A percentile compares a stretch with the other conserved stretches of the same genome.
phyloP scores from a whole-genome alignment of 2,329 filamentous ascomycete genomes.

The Fusarium sp. region DNA sequence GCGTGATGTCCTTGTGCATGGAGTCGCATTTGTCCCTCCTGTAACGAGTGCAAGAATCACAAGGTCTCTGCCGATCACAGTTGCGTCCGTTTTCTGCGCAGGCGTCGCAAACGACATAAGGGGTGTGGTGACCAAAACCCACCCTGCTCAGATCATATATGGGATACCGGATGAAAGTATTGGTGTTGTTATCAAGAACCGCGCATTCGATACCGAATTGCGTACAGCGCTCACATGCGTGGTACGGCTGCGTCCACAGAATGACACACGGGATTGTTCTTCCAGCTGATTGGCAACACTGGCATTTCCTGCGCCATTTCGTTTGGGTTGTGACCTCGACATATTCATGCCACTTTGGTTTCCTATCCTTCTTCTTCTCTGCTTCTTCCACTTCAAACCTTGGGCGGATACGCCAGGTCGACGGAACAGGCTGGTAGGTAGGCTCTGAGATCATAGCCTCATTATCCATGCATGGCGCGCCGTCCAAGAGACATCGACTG shows the following conservation, averaged over 20 bases:
- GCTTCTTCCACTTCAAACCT: constrained; percentile 8
- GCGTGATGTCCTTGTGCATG: not conserved
- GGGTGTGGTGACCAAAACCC: constrained; percentile 50
- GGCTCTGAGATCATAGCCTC: not conserved
- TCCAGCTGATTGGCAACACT: constrained; percentile 8
- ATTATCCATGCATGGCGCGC: constrained; percentile 18
- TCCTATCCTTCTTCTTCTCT: not conserved
- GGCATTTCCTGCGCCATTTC: constrained; percentile 29
- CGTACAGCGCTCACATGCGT: constrained; percentile 45
- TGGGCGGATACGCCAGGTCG: constrained; percentile 13
- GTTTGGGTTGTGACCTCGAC: not conserved
- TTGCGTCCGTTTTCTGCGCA: constrained; percentile 27
- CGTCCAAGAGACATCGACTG: constrained; percentile 9
- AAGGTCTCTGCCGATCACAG: constrained; percentile 56
- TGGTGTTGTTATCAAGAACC: not conserved
- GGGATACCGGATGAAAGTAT: not conserved
- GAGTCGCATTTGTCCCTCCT: constrained; percentile 2
- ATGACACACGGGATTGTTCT: constrained; percentile 10
- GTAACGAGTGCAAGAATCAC: constrained; percentile 50
- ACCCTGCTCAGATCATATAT: constrained; percentile 50
- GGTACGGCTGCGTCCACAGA: not conserved
- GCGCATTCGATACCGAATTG: constrained; percentile 51
- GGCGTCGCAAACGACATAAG: constrained; percentile 44
- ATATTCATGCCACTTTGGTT: constrained; percentile 13
- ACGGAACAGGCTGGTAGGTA: not conserved